Base-by-base conservation (phyloP, 306 rosid species). In the Dryas octopetala region DNA sequence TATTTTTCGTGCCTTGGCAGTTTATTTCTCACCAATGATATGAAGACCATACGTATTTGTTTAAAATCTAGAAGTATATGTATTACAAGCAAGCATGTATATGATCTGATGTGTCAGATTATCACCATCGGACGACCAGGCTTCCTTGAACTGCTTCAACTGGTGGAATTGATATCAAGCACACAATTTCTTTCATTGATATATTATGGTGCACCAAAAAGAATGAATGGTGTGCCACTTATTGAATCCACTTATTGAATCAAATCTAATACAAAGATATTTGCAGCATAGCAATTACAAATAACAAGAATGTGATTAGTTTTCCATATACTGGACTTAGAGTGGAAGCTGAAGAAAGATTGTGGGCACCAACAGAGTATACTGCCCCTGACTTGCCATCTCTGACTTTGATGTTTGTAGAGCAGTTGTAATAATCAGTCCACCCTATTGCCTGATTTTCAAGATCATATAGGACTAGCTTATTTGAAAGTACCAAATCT, bases 371-470 rank as follows among this genome's bases (percentile, higher is more conserved):
- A 71, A 90, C 87, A 45, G 83, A 58, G 74, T 81, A 85, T 50
- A 81, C 77, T 5, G 62, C 68, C 79, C 92, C 96, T 28, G 85
- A 77, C 23, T 23, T 77, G 66, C 79, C 88, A 80, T 88, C 91
- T 80, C 74, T 87, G 84, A 92, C 92, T 79, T 77, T 88, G 74
- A 92, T 84, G 86, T 89, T 90, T 66, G 92, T 82, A 49, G 62
- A 74, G 62, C 71, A 49, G 17, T 74, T 74, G 62, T 74, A 13
- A 38, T 74, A 13, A 38, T 63, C 71, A 6, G 45, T 19, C 78
- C 78, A 74, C 3, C 78, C 78, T 7, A 64, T 74, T 2, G 15
- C 55, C 63, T 63, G 63, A 7, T 63, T 74, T 44, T 63, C 71
- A 45, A 74, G 62, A 52, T 74, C 63, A 54, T 74, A 74, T 0